phyloP scores from a whole-genome alignment of 2,329 filamentous ascomycete genomes.

The Aspergillus sp. region DNA sequence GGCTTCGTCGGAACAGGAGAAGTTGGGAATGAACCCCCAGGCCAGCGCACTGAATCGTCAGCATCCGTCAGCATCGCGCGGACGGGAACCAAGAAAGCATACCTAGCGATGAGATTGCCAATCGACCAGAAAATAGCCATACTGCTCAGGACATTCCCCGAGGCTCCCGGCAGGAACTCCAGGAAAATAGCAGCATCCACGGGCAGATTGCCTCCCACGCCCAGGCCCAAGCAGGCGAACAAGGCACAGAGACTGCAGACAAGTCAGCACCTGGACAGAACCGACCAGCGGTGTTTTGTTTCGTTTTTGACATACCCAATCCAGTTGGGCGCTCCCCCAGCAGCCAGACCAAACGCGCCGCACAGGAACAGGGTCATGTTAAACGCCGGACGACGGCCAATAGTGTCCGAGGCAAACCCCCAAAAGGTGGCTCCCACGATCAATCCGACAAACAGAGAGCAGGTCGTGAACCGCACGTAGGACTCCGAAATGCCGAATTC shows the following conservation, averaged over 20 bases:
- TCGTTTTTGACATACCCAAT: conserved; percentile 29
- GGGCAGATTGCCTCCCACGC: conserved; percentile 67
- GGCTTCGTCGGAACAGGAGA: conserved; percentile 39
- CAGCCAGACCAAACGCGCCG: conserved; percentile 61
- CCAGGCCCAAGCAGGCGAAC: conserved; percentile 55
- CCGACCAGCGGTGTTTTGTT: too few species aligned
- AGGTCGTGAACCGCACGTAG: conserved; percentile 68
- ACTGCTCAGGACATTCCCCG: conserved; percentile 61
- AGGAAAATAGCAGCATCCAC: conserved; percentile 74
- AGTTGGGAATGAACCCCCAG: conserved; percentile 66
- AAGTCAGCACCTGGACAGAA: neutral
- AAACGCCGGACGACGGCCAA: conserved; percentile 71
- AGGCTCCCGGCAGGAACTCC: conserved; percentile 67
- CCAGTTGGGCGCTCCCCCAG: conserved; percentile 63
- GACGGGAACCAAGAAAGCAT: neutral
- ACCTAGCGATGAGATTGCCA: conserved; percentile 54
- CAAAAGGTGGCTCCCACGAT: conserved; percentile 70
- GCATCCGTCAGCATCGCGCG: neutral
- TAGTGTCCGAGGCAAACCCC: conserved; percentile 67
- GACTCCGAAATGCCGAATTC: conserved; percentile 67
- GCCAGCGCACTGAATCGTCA: conserved; percentile 41
- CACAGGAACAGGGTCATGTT: conserved; percentile 69
- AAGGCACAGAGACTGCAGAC: conserved; percentile 45
- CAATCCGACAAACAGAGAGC: conserved; percentile 64
- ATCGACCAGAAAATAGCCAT: conserved; percentile 77